Base-by-base conservation (phyloP, 2,329 filamentous ascomycete genomes). In the Parastagonospora avenae region DNA sequence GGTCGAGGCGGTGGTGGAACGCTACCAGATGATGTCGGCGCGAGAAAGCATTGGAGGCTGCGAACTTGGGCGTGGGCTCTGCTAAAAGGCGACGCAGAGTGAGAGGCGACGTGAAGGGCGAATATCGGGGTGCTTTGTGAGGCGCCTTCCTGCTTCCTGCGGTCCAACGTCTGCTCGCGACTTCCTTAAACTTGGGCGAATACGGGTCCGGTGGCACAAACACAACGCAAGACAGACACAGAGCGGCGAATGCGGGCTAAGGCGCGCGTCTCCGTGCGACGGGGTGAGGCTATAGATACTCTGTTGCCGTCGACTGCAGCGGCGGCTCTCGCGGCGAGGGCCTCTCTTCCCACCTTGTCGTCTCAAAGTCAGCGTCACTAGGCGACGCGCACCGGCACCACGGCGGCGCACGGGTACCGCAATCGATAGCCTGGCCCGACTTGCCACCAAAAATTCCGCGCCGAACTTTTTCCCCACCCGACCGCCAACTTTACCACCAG, bases 331-430 rank as follows among this genome's bases (percentile, higher is more conserved):
- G 62, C 63, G 55, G 62, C 60, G 57, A 48, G 42, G 52, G 58
- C 57, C 54, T 48, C 48, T 50, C 47, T 55, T 35, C 42, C 35
- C 40, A 30, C 15, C 27, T 30, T 32, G 41, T 37, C 8, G 48
- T 62, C 46, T 41, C 58, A 59, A 66, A 68, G 64, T 61, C 64
- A 63, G 59, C 62, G 52, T 64, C 63, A 59, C 60, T 54, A 52
- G 52, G 57, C 59, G 50, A 62, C 57, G 51, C 54, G 50, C 57
- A 33, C 50, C 32, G 47, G 44, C 57, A 40, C 38, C 15, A 29
- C 24, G 10, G 16, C 12, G 8, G 41, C 9, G 55, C 59, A 57
- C 59, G 55, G 55, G 48, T 55, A 31, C 14, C 56, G 41, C 16
- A 40, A 44, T 50, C 40, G 48, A 41, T 45, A 42, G 11, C 30